A percentile compares a stretch with the other conserved stretches of the same genome.
These are phyloP conservation scores for Hypoxylon rubiginosum DNA, from an alignment of 2,329 filamentous ascomycete genomes.

Conservation along the genomic window DNA sequence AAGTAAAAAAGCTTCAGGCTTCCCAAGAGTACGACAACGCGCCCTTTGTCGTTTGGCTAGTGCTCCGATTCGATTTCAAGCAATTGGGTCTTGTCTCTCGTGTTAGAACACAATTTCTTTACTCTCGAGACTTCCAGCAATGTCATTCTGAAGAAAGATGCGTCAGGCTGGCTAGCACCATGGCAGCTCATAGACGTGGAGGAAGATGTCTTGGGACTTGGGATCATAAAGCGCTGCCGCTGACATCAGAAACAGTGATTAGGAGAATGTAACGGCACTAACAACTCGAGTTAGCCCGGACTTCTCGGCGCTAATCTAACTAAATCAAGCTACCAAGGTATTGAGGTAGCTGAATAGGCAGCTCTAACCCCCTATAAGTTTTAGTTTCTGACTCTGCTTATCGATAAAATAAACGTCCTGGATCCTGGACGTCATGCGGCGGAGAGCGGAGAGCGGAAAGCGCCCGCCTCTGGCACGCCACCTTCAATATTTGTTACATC, in stretches of 20 bases:
- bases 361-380: background rate
- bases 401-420: constrained; percentile 29
- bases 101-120: constrained; percentile 2
- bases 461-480: constrained; percentile 10
- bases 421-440: constrained; percentile 27
- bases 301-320: constrained; percentile 11
- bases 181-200: constrained; percentile 3
- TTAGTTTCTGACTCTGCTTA: constrained; percentile 23
- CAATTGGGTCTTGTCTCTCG: constrained; percentile 3
- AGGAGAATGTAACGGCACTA: constrained; percentile 9
- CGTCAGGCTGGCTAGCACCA: constrained; percentile 14
- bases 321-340: background rate
- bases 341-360: background rate
- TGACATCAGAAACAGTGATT: constrained; percentile 34
- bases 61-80: constrained; percentile 15
- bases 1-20: background rate
- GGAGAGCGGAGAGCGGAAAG: constrained; percentile 1
- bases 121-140: constrained; percentile 5
- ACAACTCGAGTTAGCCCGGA: background rate
- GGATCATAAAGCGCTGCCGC: constrained; percentile 21
- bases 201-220: constrained; percentile 11
- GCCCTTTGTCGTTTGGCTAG: constrained; percentile 19
- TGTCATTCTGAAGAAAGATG: constrained; percentile 13
- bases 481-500: background rate
- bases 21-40: constrained; percentile 9